Percentiles rank a stretch among this genome's conserved stretches.
Conservation (phyloP, 164 flowering plant species). For the Platanus orientalis region DNA sequence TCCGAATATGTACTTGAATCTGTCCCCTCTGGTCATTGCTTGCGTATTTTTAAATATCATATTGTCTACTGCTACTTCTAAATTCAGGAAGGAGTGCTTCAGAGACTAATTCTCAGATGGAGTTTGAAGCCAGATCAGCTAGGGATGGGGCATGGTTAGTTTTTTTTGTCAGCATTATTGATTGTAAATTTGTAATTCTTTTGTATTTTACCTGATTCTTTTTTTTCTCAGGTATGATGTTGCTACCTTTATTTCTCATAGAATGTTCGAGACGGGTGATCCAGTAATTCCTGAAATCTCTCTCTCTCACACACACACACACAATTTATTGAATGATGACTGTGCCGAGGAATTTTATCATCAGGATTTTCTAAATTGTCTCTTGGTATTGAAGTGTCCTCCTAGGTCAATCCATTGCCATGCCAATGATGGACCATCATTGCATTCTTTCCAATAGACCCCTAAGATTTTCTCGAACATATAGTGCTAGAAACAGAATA, state of each 20-base stretch:
- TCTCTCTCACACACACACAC: too few species aligned
- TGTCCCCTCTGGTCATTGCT: not conserved
- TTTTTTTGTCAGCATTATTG: not conserved
- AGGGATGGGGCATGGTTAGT: slow-evolving; percentile 94
- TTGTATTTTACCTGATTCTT: slow-evolving; percentile 9
- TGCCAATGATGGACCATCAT: not conserved
- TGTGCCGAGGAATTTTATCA: too few species aligned
- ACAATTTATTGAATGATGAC: too few species aligned
- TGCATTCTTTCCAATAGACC: not conserved
- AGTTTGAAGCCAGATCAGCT: slow-evolving; percentile 86
- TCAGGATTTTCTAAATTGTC: too few species aligned
- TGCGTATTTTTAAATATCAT: too few species aligned
- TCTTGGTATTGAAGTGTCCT: too few species aligned
- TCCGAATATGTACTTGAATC: not conserved
- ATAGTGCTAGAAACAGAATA: not conserved
- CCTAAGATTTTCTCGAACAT: not conserved
- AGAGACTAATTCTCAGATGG: slow-evolving; percentile 46
- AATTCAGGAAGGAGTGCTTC: slow-evolving; percentile 36
- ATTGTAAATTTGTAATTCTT: not conserved
- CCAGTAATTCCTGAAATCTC: slow-evolving; percentile 61
- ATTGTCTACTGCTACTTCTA: slow-evolving; percentile 5
- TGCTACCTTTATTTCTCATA: slow-evolving; percentile 57
- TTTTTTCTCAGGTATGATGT: slow-evolving; percentile 77
- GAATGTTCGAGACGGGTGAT: slow-evolving; percentile 65
- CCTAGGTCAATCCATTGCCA: too few species aligned